Percentiles rank a stretch among this genome's conserved stretches.
Evolutionary conservation across 371 early-diverging fungal species (phyloP).

Genomic region (Rhizopus stolonifer): DNA sequence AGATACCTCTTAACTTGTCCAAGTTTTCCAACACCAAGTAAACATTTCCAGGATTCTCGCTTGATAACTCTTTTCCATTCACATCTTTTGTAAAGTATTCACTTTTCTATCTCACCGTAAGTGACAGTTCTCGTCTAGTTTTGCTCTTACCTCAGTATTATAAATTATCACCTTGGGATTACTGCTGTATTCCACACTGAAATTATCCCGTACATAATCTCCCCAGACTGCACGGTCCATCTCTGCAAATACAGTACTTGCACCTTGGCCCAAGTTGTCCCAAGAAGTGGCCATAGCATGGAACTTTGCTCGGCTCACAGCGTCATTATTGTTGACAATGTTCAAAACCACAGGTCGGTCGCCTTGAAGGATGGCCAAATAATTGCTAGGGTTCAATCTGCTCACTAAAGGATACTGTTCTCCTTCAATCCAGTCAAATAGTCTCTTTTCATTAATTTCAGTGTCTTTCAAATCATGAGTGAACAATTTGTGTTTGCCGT

Average conservation of each 20-base stretch:
- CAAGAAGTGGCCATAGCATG: conserved; percentile 16
- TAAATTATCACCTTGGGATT: conserved; percentile 18
- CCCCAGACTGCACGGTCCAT: conserved; percentile 25
- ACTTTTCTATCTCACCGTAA: conserved; percentile 4
- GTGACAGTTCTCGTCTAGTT: background rate
- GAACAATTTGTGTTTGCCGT: conserved; percentile 26
- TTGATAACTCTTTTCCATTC: background rate
- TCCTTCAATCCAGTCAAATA: conserved; percentile 36
- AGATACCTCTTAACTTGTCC: conserved; percentile 11
- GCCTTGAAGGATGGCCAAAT: conserved; percentile 32
- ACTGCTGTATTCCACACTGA: conserved; percentile 6
- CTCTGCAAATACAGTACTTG: conserved; percentile 18
- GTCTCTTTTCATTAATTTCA: conserved; percentile 13
- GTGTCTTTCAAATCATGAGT: conserved; percentile 30
- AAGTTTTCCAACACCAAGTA: conserved; percentile 14
- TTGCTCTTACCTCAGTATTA: conserved; percentile 17
- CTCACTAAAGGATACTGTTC: conserved; percentile 43
- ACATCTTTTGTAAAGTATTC: conserved; percentile 11
- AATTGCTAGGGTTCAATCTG: conserved; percentile 33
- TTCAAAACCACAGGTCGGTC: conserved; percentile 30
- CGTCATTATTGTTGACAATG: conserved; percentile 23
- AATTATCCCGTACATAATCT: conserved; percentile 15
- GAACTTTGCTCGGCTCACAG: conserved; percentile 18
- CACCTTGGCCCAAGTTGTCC: conserved; percentile 5
- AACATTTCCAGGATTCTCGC: conserved; percentile 15